These are phyloP conservation scores for Exophiala oligosperma DNA, from an alignment of 2,329 filamentous ascomycete genomes.

Conservation along the genomic window DNA sequence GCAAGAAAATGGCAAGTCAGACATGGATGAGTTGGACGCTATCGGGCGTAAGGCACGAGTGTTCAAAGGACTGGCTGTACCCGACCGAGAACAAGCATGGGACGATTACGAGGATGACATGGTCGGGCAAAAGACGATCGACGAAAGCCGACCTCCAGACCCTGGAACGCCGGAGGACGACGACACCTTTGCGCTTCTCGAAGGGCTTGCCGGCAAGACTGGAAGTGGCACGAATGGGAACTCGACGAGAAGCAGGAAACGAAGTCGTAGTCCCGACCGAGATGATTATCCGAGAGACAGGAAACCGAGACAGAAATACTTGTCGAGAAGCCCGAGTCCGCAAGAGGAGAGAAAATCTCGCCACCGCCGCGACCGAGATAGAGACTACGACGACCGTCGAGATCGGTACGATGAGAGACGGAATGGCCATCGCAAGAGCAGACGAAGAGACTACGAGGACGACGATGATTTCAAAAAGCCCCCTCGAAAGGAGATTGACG, in stretches of 20 bases:
- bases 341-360: conserved; percentile 37
- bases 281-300: conserved; percentile 52
- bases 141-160: conserved; percentile 29
- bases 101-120: conserved; percentile 49
- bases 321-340: conserved; percentile 56
- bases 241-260: conserved; percentile 49
- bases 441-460: conserved; percentile 45
- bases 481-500: conserved; percentile 74
- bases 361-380: conserved; percentile 42
- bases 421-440: conserved; percentile 39
- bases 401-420: conserved; percentile 29
- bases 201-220: conserved; percentile 73
- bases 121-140: conserved; percentile 29
- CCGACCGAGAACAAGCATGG: conserved; percentile 68
- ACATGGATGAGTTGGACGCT: conserved; percentile 44
- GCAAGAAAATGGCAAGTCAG: conserved; percentile 37
- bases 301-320: conserved; percentile 45
- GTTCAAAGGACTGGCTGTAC: conserved; percentile 87
- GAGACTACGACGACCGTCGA: conserved; percentile 46
- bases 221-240: conserved; percentile 40
- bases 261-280: conserved; percentile 53
- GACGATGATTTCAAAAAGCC: conserved; percentile 65
- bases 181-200: conserved; percentile 89
- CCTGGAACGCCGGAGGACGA: conserved; percentile 58
- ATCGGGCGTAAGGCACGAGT: conserved; percentile 75